Percentiles rank a stretch among this genome's conserved stretches.
phyloP scores from a whole-genome alignment of 805 yeast genomes.

The Zygosaccharomyces pseudorouxii region DNA sequence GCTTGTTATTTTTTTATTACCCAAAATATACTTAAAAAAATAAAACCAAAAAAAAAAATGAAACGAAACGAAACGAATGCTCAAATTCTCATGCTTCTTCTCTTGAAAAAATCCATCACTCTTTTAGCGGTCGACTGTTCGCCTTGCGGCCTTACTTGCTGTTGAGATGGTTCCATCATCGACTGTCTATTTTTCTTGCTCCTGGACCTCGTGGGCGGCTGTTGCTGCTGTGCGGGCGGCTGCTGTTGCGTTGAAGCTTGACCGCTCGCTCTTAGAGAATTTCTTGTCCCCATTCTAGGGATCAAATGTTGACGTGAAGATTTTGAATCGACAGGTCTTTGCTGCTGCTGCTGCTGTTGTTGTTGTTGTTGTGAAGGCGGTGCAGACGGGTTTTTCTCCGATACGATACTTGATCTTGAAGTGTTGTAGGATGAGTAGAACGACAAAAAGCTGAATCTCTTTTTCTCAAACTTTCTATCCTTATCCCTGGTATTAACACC shows the following conservation, averaged over 20 bases:
- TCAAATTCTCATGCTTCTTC: conserved; percentile 46
- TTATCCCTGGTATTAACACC: not conserved
- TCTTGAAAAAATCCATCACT: conserved; percentile 72
- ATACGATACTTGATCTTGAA: conserved; percentile 19
- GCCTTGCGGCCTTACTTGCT: conserved; percentile 38
- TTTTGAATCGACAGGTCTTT: conserved; percentile 1
- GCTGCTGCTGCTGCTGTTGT: not conserved
- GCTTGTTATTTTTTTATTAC: not conserved
- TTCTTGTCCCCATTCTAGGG: not conserved
- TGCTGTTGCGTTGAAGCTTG: not conserved
- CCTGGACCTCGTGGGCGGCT: conserved; percentile 1
- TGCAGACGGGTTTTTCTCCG: conserved; percentile 6
- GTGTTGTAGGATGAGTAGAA: conserved; percentile 30
- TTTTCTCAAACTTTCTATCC: conserved; percentile 16
- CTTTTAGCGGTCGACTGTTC: conserved; percentile 69
- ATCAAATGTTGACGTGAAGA: not conserved
- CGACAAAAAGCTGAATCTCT: conserved; percentile 42
- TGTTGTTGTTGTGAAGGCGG: not conserved
- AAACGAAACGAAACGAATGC: not conserved
- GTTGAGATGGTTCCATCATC: conserved; percentile 8
- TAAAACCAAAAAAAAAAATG: not conserved
- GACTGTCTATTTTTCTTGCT: conserved; percentile 13
- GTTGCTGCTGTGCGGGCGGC: not conserved
- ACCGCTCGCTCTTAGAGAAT: not conserved
- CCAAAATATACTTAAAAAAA: not conserved